A percentile compares a stretch with the other conserved stretches of the same genome.
phyloP scores from a whole-genome alignment of 805 yeast genomes.

The Kurtzmaniella cleridarum region DNA sequence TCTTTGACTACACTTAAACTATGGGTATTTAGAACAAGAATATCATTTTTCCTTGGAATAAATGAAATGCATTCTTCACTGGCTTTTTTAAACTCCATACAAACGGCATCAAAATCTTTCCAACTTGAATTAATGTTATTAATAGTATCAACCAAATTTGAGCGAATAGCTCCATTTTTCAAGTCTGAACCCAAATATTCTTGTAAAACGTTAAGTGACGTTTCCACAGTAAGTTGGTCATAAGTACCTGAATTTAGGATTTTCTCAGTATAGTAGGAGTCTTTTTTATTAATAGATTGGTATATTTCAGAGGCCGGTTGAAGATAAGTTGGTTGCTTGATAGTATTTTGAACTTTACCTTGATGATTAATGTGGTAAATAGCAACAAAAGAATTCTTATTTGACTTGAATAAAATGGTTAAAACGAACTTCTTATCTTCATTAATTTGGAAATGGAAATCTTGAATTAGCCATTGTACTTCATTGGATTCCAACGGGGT shows the following conservation, averaged over 20 bases:
- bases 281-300: slow-evolving; percentile 8
- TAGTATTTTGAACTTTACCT: slow-evolving; percentile 11
- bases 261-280: slow-evolving; percentile 34
- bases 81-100: slow-evolving; percentile 62
- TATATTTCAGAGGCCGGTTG: slow-evolving; percentile 14
- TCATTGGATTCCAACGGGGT: too few species aligned
- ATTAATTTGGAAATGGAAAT: slow-evolving; percentile 13
- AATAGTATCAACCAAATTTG: slow-evolving; percentile 10
- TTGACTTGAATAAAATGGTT: slow-evolving; percentile 58
- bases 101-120: slow-evolving; percentile 63
- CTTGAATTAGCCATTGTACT: slow-evolving; percentile 42
- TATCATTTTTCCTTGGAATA: slow-evolving; percentile 11
- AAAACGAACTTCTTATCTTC: slow-evolving; percentile 12
- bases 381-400: slow-evolving; percentile 46
- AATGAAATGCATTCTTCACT: slow-evolving; percentile 57
- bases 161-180: slow-evolving; percentile 1
- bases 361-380: slow-evolving; percentile 11
- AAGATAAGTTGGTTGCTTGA: slow-evolving; percentile 10
- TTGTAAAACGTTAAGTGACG: slow-evolving; percentile 50
- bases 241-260: slow-evolving; percentile 48
- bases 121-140: slow-evolving; percentile 47
- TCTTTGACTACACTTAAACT: slow-evolving; percentile 27
- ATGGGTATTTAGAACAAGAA: slow-evolving; percentile 21
- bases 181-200: slow-evolving; percentile 23
- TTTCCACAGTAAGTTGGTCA: slow-evolving; percentile 41